Conservation (phyloP, 2,329 filamentous ascomycete species). For the Alternaria gaisen region DNA sequence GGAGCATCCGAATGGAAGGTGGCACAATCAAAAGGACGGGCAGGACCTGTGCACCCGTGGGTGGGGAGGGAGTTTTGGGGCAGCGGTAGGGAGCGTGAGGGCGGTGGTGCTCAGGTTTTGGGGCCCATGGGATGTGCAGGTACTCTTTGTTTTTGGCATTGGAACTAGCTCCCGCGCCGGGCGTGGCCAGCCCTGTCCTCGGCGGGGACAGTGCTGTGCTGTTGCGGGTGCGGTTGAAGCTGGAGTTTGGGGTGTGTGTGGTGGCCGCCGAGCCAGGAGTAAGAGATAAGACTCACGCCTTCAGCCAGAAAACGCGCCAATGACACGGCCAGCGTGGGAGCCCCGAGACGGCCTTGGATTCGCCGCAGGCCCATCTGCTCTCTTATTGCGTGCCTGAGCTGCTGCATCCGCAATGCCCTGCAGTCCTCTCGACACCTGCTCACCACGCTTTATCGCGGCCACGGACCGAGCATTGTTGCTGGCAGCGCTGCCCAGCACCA, state of each 20-base stretch:
- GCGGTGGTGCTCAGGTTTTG: conserved; percentile 18
- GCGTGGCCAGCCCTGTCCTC: conserved; percentile 39
- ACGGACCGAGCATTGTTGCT: background rate
- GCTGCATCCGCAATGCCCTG: conserved; percentile 30
- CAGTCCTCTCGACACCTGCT: conserved; percentile 4
- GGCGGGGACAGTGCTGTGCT: conserved; percentile 22
- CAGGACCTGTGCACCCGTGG: conserved; percentile 35
- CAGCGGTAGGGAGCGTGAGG: conserved; percentile 15
- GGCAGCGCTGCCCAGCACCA: background rate
- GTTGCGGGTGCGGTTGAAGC: conserved; percentile 24
- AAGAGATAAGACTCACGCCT: conserved; percentile 39
- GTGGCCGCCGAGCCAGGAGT: conserved; percentile 31
- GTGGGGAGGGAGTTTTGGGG: conserved; percentile 30
- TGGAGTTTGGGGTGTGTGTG: conserved; percentile 27
- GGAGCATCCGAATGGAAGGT: conserved; percentile 43
- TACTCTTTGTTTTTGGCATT: conserved; percentile 44
- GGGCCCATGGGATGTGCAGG: conserved; percentile 42
- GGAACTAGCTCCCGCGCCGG: conserved; percentile 47
- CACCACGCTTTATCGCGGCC: conserved; percentile 13
- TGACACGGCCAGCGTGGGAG: conserved; percentile 25
- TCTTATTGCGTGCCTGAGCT: conserved; percentile 27
- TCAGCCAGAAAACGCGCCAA: conserved; percentile 25
- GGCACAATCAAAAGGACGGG: conserved; percentile 35
- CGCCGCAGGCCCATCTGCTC: conserved; percentile 18
- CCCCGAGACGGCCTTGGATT: conserved; percentile 9